Percentiles rank a stretch among this genome's conserved stretches.
phyloP scores from a whole-genome alignment of 768 basidiomycete species.

The Lactarius pseudohatsudake region DNA sequence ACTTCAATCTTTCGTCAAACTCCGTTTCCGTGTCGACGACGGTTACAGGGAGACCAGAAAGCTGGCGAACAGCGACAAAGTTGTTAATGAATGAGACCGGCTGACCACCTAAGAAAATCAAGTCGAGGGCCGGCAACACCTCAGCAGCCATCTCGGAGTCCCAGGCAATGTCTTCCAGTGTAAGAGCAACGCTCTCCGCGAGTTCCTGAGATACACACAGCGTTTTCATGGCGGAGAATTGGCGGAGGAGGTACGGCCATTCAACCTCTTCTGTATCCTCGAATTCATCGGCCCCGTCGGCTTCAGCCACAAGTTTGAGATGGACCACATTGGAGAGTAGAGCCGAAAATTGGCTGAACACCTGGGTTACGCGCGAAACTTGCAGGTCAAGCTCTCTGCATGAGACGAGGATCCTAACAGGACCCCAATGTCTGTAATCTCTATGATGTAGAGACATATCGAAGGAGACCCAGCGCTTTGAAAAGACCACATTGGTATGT shows the following conservation, averaged over 20 bases:
- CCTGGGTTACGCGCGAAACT: background rate
- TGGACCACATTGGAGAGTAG: background rate
- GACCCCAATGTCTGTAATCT: background rate
- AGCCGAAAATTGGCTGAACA: background rate
- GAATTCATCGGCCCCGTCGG: too few relatives aligned
- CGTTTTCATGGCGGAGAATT: background rate
- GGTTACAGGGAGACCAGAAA: background rate
- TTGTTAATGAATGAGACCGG: background rate
- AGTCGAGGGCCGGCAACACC: background rate
- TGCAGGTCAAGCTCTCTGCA: background rate
- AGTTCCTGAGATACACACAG: background rate
- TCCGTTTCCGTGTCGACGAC: background rate
- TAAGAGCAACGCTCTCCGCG: background rate
- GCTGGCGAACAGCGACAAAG: background rate
- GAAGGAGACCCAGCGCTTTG: background rate
- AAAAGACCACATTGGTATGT: background rate
- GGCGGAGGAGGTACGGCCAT: background rate
- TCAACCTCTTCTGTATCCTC: background rate
- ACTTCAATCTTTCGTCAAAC: background rate
- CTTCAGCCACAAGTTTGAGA: background rate
- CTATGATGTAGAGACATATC: background rate
- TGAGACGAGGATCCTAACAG: background rate
- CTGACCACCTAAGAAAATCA: background rate
- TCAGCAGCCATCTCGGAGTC: background rate
- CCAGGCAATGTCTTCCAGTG: background rate